Percentiles rank a stretch among this genome's conserved stretches.
These are phyloP conservation scores for Ichthyophthirius multifiliis DNA, from an alignment of 169 alveolate species.

Conservation along the genomic window DNA sequence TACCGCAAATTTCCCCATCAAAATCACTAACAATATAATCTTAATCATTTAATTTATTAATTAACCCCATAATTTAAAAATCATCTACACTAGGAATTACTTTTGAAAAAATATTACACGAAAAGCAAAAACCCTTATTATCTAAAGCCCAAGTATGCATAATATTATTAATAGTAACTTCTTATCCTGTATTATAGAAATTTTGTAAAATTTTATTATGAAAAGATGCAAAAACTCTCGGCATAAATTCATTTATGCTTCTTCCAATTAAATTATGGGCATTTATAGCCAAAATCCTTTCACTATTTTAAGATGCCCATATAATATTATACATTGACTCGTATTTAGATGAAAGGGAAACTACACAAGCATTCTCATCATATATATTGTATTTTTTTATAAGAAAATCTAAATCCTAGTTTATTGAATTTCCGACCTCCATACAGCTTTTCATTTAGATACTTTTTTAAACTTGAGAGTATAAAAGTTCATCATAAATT, in stretches of 20 bases:
- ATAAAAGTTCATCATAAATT: constrained; percentile 23
- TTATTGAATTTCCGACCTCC: constrained; percentile 31
- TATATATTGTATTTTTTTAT: constrained; percentile 27
- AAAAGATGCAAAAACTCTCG: background rate
- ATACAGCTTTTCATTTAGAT: background rate
- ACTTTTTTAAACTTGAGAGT: constrained; percentile 5
- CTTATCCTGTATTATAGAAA: constrained; percentile 30
- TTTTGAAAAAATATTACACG: constrained; percentile 30
- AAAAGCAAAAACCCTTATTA: background rate
- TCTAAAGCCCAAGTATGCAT: constrained; percentile 39
- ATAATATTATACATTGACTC: constrained; percentile 23
- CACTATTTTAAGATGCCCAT: constrained; percentile 23
- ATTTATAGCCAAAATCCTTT: constrained; percentile 12
- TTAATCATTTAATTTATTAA: constrained; percentile 21
- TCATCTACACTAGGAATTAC: constrained; percentile 12
- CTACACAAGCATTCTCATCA: constrained; percentile 13
- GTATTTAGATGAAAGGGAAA: constrained; percentile 7
- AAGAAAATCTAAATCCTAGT: constrained; percentile 26
- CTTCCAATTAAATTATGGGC: constrained; percentile 2
- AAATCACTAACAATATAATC: constrained; percentile 23
- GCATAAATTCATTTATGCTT: constrained; percentile 34
- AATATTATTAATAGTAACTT: constrained; percentile 18
- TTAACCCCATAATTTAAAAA: constrained; percentile 20
- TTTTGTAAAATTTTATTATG: constrained; percentile 20
- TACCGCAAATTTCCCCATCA: constrained; percentile 32